phyloP scores from a whole-genome alignment of 139 green algal species.

The Chlorella sp. region DNA sequence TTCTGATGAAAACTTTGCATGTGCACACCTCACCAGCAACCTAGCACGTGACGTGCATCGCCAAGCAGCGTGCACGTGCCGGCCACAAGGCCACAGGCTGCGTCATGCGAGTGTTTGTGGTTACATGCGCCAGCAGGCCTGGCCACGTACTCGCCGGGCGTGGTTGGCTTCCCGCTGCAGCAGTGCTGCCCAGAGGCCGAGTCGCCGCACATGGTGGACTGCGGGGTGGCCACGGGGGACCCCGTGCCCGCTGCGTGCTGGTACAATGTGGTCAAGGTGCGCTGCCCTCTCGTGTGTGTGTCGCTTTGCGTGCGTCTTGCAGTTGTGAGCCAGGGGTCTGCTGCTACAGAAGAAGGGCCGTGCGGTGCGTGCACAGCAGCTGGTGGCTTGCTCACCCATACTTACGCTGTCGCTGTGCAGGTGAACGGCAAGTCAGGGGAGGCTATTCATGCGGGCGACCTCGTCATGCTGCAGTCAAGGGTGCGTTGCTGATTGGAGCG shows the following conservation, averaged over 20 bases:
- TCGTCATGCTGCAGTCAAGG: too few relatives aligned
- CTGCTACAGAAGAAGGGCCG: conserved; percentile 18
- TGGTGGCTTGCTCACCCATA: too few relatives aligned
- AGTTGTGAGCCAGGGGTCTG: conserved; percentile 3
- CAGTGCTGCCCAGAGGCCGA: conserved; percentile 8
- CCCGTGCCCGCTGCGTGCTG: conserved; percentile 1
- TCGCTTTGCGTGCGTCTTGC: too few relatives aligned
- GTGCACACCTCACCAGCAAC: background rate
- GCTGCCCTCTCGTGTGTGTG: background rate
- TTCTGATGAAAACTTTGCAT: background rate
- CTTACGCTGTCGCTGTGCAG: too few relatives aligned
- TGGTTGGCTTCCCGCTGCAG: conserved; percentile 15
- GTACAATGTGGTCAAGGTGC: too few relatives aligned
- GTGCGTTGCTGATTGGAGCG: too few relatives aligned
- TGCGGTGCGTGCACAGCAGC: background rate
- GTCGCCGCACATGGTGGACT: conserved; percentile 18
- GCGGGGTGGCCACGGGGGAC: too few relatives aligned
- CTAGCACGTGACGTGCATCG: background rate
- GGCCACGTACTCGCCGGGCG: conserved; percentile 3
- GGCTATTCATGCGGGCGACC: too few relatives aligned
- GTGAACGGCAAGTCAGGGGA: too few relatives aligned
- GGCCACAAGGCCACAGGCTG: too few relatives aligned
- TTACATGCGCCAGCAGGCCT: background rate
- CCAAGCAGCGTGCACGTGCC: too few relatives aligned
- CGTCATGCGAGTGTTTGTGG: background rate